These are phyloP conservation scores for Fomitopsis betulina DNA, from an alignment of 1,284 basidiomycete genomes.

Conservation along the genomic window DNA sequence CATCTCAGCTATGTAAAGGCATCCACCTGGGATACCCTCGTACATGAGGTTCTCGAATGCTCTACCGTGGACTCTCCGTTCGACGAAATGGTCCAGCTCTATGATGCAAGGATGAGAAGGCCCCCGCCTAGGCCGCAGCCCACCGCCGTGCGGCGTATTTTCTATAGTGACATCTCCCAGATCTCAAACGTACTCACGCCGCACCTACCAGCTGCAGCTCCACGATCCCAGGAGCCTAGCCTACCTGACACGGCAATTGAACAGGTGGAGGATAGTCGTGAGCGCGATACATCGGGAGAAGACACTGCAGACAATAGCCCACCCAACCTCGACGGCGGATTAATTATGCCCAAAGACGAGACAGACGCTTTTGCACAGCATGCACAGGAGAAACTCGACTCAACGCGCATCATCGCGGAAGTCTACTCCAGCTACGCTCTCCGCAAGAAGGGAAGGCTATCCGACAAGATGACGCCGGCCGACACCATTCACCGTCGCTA, in stretches of 20 bases:
- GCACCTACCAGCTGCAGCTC: neutral
- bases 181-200: conserved; percentile 14
- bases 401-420: neutral
- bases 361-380: neutral
- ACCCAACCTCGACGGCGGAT: neutral
- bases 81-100: conserved; percentile 38
- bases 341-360: neutral
- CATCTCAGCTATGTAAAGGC: conserved; percentile 27
- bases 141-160: conserved; percentile 27
- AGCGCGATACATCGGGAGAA: neutral
- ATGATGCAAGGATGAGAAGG: conserved; percentile 7
- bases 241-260: neutral
- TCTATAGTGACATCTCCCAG: conserved; percentile 27
- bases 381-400: neutral
- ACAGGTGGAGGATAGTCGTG: neutral
- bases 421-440: neutral
- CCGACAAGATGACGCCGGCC: neutral
- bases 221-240: neutral
- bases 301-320: neutral
- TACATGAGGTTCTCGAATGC: conserved; percentile 20
- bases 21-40: conserved; percentile 16
- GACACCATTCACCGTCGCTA: neutral
- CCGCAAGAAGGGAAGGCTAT: neutral
- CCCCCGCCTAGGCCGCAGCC: conserved; percentile 4
- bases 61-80: conserved; percentile 23